phyloP scores from a whole-genome alignment of 441 rosid genomes.

The Adansonia madagascariensis region DNA sequence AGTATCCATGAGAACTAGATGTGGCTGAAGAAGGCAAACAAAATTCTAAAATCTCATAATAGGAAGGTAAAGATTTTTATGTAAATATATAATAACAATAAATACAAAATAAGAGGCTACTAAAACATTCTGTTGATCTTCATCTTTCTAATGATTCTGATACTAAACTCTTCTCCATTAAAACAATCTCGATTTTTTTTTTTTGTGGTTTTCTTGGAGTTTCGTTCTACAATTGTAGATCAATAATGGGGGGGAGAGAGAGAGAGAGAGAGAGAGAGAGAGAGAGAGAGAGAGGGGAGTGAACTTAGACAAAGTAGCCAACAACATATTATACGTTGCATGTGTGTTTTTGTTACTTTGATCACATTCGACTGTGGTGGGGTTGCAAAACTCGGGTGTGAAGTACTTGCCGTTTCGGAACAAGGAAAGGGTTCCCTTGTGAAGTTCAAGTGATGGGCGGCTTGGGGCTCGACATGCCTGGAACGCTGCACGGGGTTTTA shows the following conservation, averaged over 20 bases:
- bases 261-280: no score
- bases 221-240: conserved; percentile 26
- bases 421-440: conserved; percentile 30
- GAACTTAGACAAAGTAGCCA: conserved; percentile 31
- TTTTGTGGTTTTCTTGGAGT: conserved; percentile 37
- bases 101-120: no score
- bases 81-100: no score
- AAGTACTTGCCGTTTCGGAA: conserved; percentile 14
- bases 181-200: conserved; percentile 39
- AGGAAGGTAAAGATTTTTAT: neutral
- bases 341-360: conserved; percentile 16
- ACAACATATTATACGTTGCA: conserved; percentile 27
- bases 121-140: conserved; percentile 40
- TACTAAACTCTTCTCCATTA: conserved; percentile 20
- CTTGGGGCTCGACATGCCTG: conserved; percentile 28
- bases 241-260: conserved; percentile 30
- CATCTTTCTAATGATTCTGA: conserved; percentile 24
- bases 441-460: conserved; percentile 46
- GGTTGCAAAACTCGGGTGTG: conserved; percentile 17
- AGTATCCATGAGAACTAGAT: neutral
- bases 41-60: neutral
- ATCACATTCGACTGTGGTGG: conserved; percentile 24
- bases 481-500: conserved; percentile 27
- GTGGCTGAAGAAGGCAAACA: neutral
- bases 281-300: neutral